Evolutionary conservation across 805 yeast species (phyloP).

Genomic region (Debaryomyces maramus): DNA sequence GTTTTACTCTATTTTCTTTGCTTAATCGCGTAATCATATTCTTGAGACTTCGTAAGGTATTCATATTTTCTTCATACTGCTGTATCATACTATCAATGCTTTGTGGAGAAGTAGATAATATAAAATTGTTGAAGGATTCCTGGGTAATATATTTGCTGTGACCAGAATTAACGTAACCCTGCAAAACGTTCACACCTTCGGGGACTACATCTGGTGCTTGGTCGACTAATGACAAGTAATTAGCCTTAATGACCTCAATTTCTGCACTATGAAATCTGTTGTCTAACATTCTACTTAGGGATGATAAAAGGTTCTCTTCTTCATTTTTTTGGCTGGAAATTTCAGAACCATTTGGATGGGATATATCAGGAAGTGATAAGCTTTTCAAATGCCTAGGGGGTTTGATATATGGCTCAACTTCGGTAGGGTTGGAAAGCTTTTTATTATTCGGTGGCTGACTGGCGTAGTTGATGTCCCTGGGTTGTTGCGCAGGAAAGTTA

Average conservation of each 20-base stretch:
- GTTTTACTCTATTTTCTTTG: not conserved
- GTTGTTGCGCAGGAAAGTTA: too few species aligned
- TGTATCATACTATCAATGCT: slow-evolving; percentile 7
- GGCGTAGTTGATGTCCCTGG: not conserved
- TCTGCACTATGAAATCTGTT: not conserved
- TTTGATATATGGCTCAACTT: not conserved
- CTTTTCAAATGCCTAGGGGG: not conserved
- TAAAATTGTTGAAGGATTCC: not conserved
- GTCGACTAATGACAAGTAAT: not conserved
- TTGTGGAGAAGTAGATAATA: slow-evolving; percentile 8
- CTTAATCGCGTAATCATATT: not conserved
- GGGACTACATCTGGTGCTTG: not conserved
- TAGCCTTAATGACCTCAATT: not conserved
- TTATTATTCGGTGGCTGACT: too few species aligned
- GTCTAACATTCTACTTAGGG: not conserved
- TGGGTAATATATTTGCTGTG: not conserved
- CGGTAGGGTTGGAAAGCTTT: not conserved
- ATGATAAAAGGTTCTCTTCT: not conserved
- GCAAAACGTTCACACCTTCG: not conserved
- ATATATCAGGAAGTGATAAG: not conserved
- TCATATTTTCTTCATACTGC: slow-evolving; percentile 4
- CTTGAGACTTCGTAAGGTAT: slow-evolving; percentile 3
- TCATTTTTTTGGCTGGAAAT: not conserved
- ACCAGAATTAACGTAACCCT: not conserved
- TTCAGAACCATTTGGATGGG: not conserved